Percentiles rank a stretch among this genome's conserved stretches.
phyloP scores from a whole-genome alignment of 306 rosid genomes.

The Cucurbita ficifolia region DNA sequence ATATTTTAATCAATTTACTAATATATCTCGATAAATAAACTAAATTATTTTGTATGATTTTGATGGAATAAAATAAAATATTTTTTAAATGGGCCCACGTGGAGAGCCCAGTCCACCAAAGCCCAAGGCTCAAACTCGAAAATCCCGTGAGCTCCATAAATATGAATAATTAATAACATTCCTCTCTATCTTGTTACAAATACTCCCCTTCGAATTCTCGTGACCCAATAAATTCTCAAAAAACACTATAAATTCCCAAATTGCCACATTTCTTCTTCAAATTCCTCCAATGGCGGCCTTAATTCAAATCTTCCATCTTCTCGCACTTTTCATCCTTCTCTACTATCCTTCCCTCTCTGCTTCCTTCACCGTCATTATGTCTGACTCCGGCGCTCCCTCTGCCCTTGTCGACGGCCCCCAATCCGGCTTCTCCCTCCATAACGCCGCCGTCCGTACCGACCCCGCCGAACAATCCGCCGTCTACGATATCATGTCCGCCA shows the following conservation, averaged over 20 bases:
- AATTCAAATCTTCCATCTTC: neutral
- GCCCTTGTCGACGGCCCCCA: conserved; percentile 58
- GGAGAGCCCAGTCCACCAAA: neutral
- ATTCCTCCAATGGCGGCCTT: conserved; percentile 26
- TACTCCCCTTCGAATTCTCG: conserved; percentile 23
- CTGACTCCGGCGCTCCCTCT: conserved; percentile 44
- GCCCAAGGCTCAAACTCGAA: conserved; percentile 9
- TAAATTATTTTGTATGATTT: too few species aligned
- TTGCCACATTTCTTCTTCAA: neutral
- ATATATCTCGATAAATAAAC: too few species aligned
- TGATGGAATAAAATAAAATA: too few species aligned
- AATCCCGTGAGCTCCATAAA: conserved; percentile 62
- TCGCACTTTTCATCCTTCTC: conserved; percentile 1
- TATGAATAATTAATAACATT: conserved; percentile 10
- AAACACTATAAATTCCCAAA: neutral
- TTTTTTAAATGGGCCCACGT: conserved; percentile 3
- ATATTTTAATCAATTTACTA: too few species aligned
- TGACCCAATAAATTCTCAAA: conserved; percentile 26
- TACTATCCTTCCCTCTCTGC: neutral
- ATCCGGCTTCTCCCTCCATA: conserved; percentile 43
- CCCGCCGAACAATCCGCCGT: conserved; percentile 52
- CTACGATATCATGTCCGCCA: conserved; percentile 71
- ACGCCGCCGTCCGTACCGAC: conserved; percentile 45
- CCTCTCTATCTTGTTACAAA: neutral
- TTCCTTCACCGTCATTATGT: conserved; percentile 53